Percentiles rank a stretch among this genome's conserved stretches.
These are phyloP conservation scores for Nannochloris sp. DNA, from an alignment of 139 green algal genomes.

Conservation along the genomic window DNA sequence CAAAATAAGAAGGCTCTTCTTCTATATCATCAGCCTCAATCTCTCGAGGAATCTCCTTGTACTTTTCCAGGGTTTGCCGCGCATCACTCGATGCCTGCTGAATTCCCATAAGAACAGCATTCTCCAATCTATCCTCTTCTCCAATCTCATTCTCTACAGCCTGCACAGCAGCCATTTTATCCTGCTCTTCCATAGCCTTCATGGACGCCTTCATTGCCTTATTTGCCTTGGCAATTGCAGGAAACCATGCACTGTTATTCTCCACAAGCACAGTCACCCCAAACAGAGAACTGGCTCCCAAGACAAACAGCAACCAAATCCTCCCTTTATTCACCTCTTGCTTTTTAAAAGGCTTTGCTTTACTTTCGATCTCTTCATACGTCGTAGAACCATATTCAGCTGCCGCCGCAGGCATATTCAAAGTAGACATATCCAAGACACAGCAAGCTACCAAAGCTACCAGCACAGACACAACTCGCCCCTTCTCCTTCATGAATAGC, in stretches of 20 bases:
- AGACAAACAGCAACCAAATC: conserved; percentile 56
- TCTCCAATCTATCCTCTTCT: conserved; percentile 12
- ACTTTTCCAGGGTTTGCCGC: neutral
- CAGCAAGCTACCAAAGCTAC: no score
- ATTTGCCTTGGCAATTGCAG: conserved; percentile 68
- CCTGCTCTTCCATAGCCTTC: conserved; percentile 18
- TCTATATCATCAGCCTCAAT: neutral
- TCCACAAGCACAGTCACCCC: conserved; percentile 50
- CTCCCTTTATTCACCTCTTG: conserved; percentile 58
- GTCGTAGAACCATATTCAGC: no score
- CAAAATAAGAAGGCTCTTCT: neutral
- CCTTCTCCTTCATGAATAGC: no score
- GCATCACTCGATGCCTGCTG: neutral
- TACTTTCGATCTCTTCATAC: conserved; percentile 19
- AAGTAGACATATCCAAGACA: no score
- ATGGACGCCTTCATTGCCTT: conserved; percentile 36
- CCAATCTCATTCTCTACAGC: conserved; percentile 15
- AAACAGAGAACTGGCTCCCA: conserved; percentile 56
- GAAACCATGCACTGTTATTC: conserved; percentile 62
- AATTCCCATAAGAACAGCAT: conserved; percentile 19
- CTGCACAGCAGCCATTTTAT: conserved; percentile 17
- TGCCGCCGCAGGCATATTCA: no score
- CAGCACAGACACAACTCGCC: no score
- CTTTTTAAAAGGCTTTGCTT: conserved; percentile 44
- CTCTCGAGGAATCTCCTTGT: neutral